Conservation (phyloP, 768 basidiomycete genomes). For the Hydnum rufescens region DNA sequence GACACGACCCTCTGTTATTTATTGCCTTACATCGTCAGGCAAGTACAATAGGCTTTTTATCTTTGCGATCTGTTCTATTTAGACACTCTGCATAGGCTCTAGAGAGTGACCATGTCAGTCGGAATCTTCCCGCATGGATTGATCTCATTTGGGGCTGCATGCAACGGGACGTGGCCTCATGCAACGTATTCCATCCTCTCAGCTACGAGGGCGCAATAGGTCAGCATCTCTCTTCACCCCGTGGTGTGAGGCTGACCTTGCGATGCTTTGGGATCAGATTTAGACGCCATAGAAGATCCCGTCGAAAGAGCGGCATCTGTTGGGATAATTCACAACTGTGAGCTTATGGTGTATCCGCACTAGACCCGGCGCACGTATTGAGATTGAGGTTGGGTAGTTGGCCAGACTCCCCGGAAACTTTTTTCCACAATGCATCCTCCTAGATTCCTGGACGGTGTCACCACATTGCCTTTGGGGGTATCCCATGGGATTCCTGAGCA, state of each 20-base stretch:
- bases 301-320: slow-evolving; percentile 81
- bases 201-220: slow-evolving; percentile 86
- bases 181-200: slow-evolving; percentile 82
- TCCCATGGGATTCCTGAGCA: slow-evolving; percentile 74
- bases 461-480: slow-evolving; percentile 48
- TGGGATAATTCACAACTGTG: slow-evolving; percentile 79
- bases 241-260: not conserved
- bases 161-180: slow-evolving; percentile 52
- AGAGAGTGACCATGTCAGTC: slow-evolving; percentile 73
- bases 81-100: slow-evolving; percentile 34
- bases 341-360: slow-evolving; percentile 22
- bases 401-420: slow-evolving; percentile 78
- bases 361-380: not conserved
- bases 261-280: slow-evolving; percentile 28
- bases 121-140: slow-evolving; percentile 73
- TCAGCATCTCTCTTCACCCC: slow-evolving; percentile 12
- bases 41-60: slow-evolving; percentile 11
- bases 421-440: slow-evolving; percentile 60
- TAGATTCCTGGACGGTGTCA: slow-evolving; percentile 49
- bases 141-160: slow-evolving; percentile 85
- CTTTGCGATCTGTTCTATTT: not conserved
- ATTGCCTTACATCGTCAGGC: slow-evolving; percentile 59
- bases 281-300: slow-evolving; percentile 71
- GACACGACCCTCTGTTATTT: slow-evolving; percentile 65
- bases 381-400: slow-evolving; percentile 25